Evolutionary conservation across 495 filamentous ascomycete genomes (phyloP).

Genomic region (Darksidea phi): DNA sequence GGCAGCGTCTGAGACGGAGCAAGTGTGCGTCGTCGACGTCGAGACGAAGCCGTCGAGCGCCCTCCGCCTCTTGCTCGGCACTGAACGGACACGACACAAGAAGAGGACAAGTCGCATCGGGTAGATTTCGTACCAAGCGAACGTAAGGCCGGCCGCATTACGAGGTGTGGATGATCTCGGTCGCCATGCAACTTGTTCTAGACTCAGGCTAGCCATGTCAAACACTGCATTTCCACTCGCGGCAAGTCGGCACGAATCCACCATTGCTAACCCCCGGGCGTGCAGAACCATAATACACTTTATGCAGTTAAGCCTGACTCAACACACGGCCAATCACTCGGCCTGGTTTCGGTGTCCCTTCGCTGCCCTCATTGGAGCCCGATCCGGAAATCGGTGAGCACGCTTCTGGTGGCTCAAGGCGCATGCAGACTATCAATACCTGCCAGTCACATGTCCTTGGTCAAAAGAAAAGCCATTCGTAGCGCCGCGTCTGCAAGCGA

Average conservation of each 20-base stretch:
- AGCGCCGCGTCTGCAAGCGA: neutral
- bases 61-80: neutral
- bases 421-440: conserved; percentile 26
- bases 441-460: conserved; percentile 24
- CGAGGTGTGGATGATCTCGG: neutral
- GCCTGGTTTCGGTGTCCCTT: conserved; percentile 5
- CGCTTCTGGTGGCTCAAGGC: conserved; percentile 11
- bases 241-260: conserved; percentile 13
- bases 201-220: conserved; percentile 21
- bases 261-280: neutral
- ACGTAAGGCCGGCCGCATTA: conserved; percentile 1
- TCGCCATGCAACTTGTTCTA: conserved; percentile 21
- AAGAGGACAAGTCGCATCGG: neutral
- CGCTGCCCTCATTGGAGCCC: conserved; percentile 19
- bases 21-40: too few species aligned
- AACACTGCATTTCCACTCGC: conserved; percentile 12
- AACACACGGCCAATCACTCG: conserved; percentile 11
- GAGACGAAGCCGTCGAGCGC: too few species aligned
- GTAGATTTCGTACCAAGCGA: neutral
- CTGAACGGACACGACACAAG: neutral
- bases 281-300: conserved; percentile 7
- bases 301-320: neutral
- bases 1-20: neutral
- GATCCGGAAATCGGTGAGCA: conserved; percentile 26
- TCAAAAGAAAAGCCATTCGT: conserved; percentile 15